These are phyloP conservation scores for Mollisia scopiformis DNA, from an alignment of 2,329 filamentous ascomycete genomes.

Conservation along the genomic window DNA sequence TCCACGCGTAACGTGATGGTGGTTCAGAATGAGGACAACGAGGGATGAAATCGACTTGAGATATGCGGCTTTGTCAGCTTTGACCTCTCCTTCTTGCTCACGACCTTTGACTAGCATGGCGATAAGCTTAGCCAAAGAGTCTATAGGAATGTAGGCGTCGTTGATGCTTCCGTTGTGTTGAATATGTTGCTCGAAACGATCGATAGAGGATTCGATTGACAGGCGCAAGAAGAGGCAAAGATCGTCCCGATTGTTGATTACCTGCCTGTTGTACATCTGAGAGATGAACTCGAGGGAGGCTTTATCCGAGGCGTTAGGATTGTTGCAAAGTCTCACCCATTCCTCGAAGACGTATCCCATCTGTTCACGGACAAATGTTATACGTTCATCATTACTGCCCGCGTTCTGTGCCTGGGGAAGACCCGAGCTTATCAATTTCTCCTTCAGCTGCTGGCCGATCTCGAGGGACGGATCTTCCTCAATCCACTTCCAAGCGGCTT, in stretches of 20 bases:
- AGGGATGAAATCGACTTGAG: conserved; percentile 79
- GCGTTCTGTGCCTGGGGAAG: conserved; percentile 53
- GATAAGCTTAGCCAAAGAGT: conserved; percentile 83
- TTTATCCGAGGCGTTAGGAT: conserved; percentile 75
- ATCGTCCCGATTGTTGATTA: conserved; percentile 76
- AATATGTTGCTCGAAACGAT: conserved; percentile 74
- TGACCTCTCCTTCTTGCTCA: conserved; percentile 59
- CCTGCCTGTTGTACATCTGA: conserved; percentile 75
- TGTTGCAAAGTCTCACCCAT: conserved; percentile 84
- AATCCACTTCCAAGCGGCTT: conserved; percentile 82
- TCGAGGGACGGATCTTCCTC: conserved; percentile 69
- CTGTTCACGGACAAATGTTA: conserved; percentile 71
- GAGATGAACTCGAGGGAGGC: conserved; percentile 76
- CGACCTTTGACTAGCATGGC: conserved; percentile 74
- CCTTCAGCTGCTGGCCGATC: conserved; percentile 72
- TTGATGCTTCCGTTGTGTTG: conserved; percentile 59
- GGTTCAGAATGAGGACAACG: conserved; percentile 79
- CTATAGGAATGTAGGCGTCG: conserved; percentile 65
- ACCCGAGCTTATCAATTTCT: conserved; percentile 58
- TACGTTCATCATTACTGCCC: conserved; percentile 57
- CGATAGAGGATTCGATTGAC: conserved; percentile 79
- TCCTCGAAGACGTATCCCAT: conserved; percentile 96
- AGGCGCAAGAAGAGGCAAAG: conserved; percentile 79
- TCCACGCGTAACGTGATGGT: conserved; percentile 79
- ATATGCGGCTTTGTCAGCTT: conserved; percentile 68